Evolutionary conservation across 306 rosid genomes (phyloP), one percentile per base, ranked within the genome.

Genomic region (Psophocarpus tetragonolobus): DNA sequence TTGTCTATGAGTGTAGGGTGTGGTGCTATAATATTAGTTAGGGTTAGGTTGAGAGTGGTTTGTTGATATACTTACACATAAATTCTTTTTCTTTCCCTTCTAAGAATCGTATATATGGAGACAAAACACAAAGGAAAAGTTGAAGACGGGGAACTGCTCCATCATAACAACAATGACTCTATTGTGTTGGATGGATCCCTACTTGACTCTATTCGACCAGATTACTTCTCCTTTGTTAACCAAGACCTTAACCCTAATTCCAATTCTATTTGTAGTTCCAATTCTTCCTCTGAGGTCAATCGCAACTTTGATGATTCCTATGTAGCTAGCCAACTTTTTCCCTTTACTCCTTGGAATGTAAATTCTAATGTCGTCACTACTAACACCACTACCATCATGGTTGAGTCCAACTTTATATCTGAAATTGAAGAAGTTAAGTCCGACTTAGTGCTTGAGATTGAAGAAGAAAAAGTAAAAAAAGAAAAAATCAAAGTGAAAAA

Each of bases 291-390:
- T 32, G 82, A 82, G 1, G 24, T 82, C 0, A 82, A 82, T 63
- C 82, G 82, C 33, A 82, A 82, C 42, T 82, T 82, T 79, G 85
- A 82, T 0, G 85, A 82, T 29, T 53, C 82, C 71, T 82, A 71
- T 9, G 75, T 82, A 0, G 82, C 82, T 1, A 13, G 71, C 35
- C 85, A 82, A 18, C 61, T 82, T 27, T 82, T 51, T 63, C 68
- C 81, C 13, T 4, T 8, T 58, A 1, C 44, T 20, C 26, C 50
- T 13, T 71, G 75, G 75, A 63, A 41, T 38, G 73, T 27, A 15
- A 82, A 82, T 42, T 76, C 85, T 36, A 76, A 54, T 3, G 17
- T 9, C 39, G 76, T 58, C 26, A 20, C 47, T 6, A 0, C 21
- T 29, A 9, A 6, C 7, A 0, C 68, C 35, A 32, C 8, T 8